These are phyloP conservation scores for Neoscytalidium dimidiatum DNA, from an alignment of 2,329 filamentous ascomycete species.

Conservation along the genomic window DNA sequence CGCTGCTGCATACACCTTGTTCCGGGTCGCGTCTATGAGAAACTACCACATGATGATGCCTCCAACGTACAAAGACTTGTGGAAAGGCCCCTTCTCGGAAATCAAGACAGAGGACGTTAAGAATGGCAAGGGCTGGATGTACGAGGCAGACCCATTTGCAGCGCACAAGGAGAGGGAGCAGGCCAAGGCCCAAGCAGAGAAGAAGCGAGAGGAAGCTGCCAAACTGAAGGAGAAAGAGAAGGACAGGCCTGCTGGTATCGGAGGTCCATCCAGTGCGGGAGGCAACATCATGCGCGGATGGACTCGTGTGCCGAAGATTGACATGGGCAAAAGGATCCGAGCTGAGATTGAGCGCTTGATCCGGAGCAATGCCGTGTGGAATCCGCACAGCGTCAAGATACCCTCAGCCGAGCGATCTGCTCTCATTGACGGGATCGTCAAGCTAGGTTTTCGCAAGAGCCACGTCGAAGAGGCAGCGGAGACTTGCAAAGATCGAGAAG, in stretches of 20 bases:
- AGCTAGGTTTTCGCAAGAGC: constrained; percentile 83
- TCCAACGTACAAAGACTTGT: constrained; percentile 83
- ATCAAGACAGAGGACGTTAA: constrained; percentile 80
- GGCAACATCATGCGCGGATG: constrained; percentile 67
- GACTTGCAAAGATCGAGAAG: constrained; percentile 87
- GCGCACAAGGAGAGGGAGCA: constrained; percentile 78
- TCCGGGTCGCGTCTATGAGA: constrained; percentile 90
- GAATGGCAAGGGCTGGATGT: constrained; percentile 81
- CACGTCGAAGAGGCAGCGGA: constrained; percentile 86
- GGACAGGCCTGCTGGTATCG: constrained; percentile 35
- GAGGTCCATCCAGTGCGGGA: constrained; percentile 26
- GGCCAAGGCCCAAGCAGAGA: constrained; percentile 72
- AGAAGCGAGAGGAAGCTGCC: constrained; percentile 69
- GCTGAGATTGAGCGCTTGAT: constrained; percentile 78
- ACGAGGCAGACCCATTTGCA: constrained; percentile 91
- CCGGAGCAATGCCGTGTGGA: constrained; percentile 80
- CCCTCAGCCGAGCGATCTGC: constrained; percentile 55
- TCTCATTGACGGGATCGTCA: constrained; percentile 72
- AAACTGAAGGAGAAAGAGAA: constrained; percentile 64
- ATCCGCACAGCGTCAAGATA: constrained; percentile 73
- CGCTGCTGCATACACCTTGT: constrained; percentile 87
- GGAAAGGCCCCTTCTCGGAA: constrained; percentile 83
- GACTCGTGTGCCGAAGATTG: constrained; percentile 83
- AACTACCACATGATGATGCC: constrained; percentile 95
- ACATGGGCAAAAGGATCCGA: constrained; percentile 83